Evolutionary conservation across 495 filamentous ascomycete species (phyloP).

Genomic region (Lepraria neglecta): DNA sequence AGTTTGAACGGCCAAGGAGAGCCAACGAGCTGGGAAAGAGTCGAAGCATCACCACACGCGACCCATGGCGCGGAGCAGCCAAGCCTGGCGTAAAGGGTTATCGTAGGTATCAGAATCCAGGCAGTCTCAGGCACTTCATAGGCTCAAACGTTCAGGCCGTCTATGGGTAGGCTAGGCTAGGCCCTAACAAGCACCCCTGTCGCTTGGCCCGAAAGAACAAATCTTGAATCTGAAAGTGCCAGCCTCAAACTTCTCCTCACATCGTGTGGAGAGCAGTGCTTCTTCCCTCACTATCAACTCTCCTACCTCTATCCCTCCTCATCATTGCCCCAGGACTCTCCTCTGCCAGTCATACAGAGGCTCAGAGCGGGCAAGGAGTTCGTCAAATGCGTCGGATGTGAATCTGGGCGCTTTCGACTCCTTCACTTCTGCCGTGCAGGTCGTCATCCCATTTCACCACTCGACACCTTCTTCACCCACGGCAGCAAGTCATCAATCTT

Average conservation of each 20-base stretch:
- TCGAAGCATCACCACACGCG: constrained; percentile 9
- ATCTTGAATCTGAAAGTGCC: constrained; percentile 27
- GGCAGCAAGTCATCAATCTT: constrained; percentile 15
- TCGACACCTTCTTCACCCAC: constrained; percentile 20
- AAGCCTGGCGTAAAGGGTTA: constrained; percentile 11
- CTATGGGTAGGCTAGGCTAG: constrained; percentile 12
- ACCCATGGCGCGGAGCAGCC: constrained; percentile 14
- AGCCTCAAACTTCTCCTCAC: constrained; percentile 30
- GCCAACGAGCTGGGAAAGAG: neutral
- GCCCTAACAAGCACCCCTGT: constrained; percentile 15
- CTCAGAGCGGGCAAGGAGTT: constrained; percentile 36
- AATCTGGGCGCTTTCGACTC: constrained; percentile 30
- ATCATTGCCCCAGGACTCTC: constrained; percentile 38
- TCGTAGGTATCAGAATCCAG: constrained; percentile 14
- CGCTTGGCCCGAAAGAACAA: constrained; percentile 18
- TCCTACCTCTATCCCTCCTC: constrained; percentile 42
- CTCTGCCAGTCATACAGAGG: constrained; percentile 42
- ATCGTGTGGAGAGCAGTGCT: constrained; percentile 45
- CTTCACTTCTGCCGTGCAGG: constrained; percentile 26
- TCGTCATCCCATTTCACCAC: constrained; percentile 10
- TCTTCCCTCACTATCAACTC: constrained; percentile 51
- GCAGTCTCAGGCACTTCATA: constrained; percentile 19
- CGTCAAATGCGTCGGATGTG: constrained; percentile 29
- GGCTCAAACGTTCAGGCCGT: constrained; percentile 23
- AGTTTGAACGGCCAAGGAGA: constrained; percentile 1